phyloP scores from a whole-genome alignment of 306 rosid species.

The Trichosanthes truncata region DNA sequence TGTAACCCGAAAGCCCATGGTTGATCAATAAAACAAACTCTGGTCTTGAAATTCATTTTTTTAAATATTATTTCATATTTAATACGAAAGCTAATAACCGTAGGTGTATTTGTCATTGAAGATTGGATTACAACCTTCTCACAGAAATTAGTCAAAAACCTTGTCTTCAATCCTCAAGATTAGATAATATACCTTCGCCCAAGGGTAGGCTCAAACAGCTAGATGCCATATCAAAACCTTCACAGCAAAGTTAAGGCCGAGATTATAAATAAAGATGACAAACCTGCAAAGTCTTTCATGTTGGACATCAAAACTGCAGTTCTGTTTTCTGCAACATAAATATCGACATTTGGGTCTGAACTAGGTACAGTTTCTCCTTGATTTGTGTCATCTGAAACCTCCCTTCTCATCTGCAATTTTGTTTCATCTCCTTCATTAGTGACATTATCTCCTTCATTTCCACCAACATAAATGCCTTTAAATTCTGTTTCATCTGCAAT shows the following conservation, averaged over 20 bases:
- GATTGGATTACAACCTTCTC: neutral
- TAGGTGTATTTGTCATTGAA: too few relatives aligned
- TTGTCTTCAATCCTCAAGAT: neutral
- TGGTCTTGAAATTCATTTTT: neutral
- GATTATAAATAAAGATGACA: slow-evolving; percentile 12
- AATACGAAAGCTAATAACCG: neutral
- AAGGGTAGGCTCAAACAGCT: neutral
- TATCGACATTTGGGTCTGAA: slow-evolving; percentile 34
- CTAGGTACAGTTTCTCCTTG: slow-evolving; percentile 21
- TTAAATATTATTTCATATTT: neutral
- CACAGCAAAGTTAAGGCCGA: neutral
- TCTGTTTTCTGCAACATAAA: slow-evolving; percentile 20
- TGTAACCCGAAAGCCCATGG: neutral
- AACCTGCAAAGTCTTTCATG: slow-evolving; percentile 34
- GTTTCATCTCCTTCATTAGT: slow-evolving; percentile 13
- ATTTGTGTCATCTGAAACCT: slow-evolving; percentile 24
- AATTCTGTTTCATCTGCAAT: slow-evolving; percentile 47
- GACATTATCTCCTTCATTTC: slow-evolving; percentile 16
- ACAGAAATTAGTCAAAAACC: neutral
- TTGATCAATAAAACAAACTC: neutral
- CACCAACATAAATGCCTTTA: slow-evolving; percentile 25
- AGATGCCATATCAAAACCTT: neutral
- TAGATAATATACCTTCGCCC: neutral
- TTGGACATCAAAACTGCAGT: slow-evolving; percentile 11
- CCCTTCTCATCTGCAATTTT: neutral